A percentile compares a stretch with the other conserved stretches of the same genome.
Evolutionary conservation across 2,329 filamentous ascomycete species (phyloP).

Genomic region (Cyclaneusma minus): DNA sequence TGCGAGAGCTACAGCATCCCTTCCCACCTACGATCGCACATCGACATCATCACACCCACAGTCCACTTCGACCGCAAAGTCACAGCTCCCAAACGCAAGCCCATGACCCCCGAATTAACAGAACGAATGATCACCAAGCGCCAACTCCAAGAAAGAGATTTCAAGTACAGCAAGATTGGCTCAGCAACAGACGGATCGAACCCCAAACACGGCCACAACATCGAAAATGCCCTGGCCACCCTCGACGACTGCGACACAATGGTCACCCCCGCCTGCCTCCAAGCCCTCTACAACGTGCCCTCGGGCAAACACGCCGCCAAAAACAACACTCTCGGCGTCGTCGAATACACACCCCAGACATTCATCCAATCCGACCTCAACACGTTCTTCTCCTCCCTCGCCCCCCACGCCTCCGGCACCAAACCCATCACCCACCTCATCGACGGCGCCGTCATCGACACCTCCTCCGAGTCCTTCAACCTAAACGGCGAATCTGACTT

Average conservation of each 20-base stretch:
- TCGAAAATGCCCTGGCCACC: slow-evolving; percentile 12
- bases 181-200: slow-evolving; percentile 13
- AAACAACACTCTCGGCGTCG: slow-evolving; percentile 36
- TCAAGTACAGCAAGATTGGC: slow-evolving; percentile 14
- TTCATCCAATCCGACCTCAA: slow-evolving; percentile 34
- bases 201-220: slow-evolving; percentile 11
- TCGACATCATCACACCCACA: slow-evolving; percentile 18
- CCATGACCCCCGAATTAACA: not conserved
- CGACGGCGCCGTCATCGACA: slow-evolving; percentile 21
- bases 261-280: slow-evolving; percentile 41
- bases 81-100: not conserved
- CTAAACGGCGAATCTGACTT: slow-evolving; percentile 24
- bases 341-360: slow-evolving; percentile 37
- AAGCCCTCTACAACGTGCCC: slow-evolving; percentile 32
- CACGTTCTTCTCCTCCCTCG: slow-evolving; percentile 29
- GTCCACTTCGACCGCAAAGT: slow-evolving; percentile 16
- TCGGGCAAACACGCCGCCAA: slow-evolving; percentile 18
- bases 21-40: slow-evolving; percentile 13
- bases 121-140: not conserved
- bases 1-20: slow-evolving; percentile 18
- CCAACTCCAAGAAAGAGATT: not conserved
- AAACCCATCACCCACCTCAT: slow-evolving; percentile 21
- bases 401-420: slow-evolving; percentile 23
- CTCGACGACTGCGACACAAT: slow-evolving; percentile 30
- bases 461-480: slow-evolving; percentile 20